Base-by-base conservation (phyloP, 108 stramenopile genomes). In the Fragilariopsis cylindrus region DNA sequence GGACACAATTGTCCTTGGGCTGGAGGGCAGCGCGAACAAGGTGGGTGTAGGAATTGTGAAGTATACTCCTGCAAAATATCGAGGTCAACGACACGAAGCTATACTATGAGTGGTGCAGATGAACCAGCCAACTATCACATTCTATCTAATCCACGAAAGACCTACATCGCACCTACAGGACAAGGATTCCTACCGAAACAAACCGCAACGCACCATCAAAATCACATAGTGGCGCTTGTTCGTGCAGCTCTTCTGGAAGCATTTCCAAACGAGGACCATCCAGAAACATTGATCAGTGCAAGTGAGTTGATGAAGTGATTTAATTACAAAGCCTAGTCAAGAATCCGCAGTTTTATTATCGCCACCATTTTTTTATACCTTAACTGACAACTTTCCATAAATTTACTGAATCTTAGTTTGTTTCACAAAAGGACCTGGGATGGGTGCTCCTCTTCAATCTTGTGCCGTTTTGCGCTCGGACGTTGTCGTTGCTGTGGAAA, bases 11-110 rank as follows among this genome's bases (percentile, higher is more conserved):
- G 94, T 95, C 7, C 67, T 98, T 52, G 99, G 99, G 9, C 99
- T 99, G 71, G 99, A 99, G 81, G 99, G 99, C 9, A 92, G 90
- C 39, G 99, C 99, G 57, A 99, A 99, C 89, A 99, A 99, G 85
- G 85, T 97, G 9, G 99, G 98, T 16, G 97, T 99, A 16, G 99
- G 99, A 30, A 72, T 99, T 15, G 74, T 99, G 0, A 70, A 76
- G 54, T 99, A 96, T 81, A 72, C 77, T 74, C 92, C 87, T n/a
- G 18, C 47, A 13, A 63, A 43, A 41, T 21, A 21, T 21, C 42
- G 44, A 44, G 40, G 40, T 9, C 42, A 47, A 45, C n/a, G 46
- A 4, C 9, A 30, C 41, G 58, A 60, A 4, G 40, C n/a, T 5
- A 30, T 48, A 65, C 56, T 3, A 41, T 19, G 39, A 44, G 19